A percentile compares a stretch with the other conserved stretches of the same genome.
These are phyloP conservation scores for Talinum fruticosum DNA, from an alignment of 148 eudicot species.

Conservation along the genomic window DNA sequence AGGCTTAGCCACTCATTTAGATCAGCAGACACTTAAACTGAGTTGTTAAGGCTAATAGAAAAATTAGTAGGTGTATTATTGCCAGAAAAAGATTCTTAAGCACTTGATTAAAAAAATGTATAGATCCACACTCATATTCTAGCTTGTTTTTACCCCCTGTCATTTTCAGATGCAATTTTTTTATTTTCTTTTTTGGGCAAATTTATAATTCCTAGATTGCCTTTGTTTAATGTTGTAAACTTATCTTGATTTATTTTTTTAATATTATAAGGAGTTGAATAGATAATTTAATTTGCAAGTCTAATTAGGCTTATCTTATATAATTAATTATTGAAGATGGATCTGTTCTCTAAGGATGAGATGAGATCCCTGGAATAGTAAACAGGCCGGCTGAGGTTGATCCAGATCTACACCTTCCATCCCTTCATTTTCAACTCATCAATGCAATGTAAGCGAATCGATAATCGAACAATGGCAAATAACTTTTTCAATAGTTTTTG, in stretches of 20 bases:
- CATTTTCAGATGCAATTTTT: constrained; percentile 2
- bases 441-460: too few relatives aligned
- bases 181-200: neutral
- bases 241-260: constrained; percentile 10
- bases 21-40: neutral
- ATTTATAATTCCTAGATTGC: too few relatives aligned
- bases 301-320: constrained; percentile 1
- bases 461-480: too few relatives aligned
- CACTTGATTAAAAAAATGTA: neutral
- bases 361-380: neutral
- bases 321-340: neutral
- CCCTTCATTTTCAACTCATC: neutral
- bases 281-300: neutral
- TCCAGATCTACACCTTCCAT: neutral
- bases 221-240: constrained; percentile 3
- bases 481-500: too few relatives aligned
- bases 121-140: neutral
- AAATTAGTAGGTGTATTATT: constrained; percentile 9
- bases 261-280: neutral
- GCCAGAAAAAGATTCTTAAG: constrained; percentile 1
- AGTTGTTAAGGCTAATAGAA: constrained; percentile 24
- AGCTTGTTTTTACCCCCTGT: neutral
- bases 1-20: constrained; percentile 2
- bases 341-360: neutral
- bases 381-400: neutral